Conservation (phyloP, 306 rosid genomes). For the Sicyos edulis region DNA sequence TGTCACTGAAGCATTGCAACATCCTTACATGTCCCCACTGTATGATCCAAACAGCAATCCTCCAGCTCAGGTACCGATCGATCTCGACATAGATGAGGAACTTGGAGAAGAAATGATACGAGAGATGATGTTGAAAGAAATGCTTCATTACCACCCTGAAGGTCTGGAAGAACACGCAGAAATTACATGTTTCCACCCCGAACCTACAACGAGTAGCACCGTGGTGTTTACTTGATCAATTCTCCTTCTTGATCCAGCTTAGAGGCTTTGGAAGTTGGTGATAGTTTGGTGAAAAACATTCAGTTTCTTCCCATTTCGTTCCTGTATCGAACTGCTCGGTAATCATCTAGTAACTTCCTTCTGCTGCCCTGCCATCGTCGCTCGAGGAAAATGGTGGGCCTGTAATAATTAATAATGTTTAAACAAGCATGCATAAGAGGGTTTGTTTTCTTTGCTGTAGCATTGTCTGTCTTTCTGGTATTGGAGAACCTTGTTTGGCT, state of each 20-base stretch:
- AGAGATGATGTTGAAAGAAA: constrained; percentile 94
- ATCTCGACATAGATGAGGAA: constrained; percentile 86
- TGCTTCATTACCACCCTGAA: constrained; percentile 86
- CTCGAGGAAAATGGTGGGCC: background rate
- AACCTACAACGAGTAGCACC: background rate
- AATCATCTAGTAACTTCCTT: background rate
- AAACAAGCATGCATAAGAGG: no score
- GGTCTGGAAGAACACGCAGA: constrained; percentile 31
- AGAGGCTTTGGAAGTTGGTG: background rate
- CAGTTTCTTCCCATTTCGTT: background rate
- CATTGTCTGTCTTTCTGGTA: constrained; percentile 7
- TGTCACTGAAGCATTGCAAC: constrained; percentile 75
- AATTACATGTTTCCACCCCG: constrained; percentile 32
- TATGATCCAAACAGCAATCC: constrained; percentile 70
- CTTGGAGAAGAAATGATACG: constrained; percentile 89
- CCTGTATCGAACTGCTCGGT: background rate
- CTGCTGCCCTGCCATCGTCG: background rate
- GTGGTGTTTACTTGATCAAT: background rate
- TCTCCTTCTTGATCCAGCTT: background rate
- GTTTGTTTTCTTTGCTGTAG: background rate
- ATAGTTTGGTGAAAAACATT: background rate
- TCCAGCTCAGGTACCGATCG: constrained; percentile 73
- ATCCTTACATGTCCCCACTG: constrained; percentile 79
- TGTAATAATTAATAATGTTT: constrained; percentile 8
- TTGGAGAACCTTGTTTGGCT: constrained; percentile 9